Conservation (phyloP, 2,329 filamentous ascomycete genomes). For the Pseudocercospora fuligena region DNA sequence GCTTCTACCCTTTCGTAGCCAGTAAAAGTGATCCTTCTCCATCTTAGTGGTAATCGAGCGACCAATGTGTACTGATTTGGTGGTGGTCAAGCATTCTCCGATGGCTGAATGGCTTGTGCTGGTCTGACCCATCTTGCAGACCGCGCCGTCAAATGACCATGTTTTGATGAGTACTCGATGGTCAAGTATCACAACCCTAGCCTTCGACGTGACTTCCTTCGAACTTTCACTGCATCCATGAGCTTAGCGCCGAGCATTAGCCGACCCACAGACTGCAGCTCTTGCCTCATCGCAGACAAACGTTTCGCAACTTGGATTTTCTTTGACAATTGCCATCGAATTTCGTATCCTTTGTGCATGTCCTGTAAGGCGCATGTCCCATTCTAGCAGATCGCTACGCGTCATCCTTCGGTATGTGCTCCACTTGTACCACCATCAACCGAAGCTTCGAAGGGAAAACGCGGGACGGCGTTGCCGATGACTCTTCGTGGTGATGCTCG, state of each 20-base stretch:
- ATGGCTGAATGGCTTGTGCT: too few species aligned
- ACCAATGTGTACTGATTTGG: too few species aligned
- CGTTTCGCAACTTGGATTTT: background rate
- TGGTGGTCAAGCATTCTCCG: too few species aligned
- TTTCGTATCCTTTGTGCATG: background rate
- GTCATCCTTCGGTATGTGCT: background rate
- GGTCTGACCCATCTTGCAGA: too few species aligned
- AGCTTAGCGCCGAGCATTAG: background rate
- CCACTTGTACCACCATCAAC: background rate
- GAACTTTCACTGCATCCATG: background rate
- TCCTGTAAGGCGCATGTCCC: background rate
- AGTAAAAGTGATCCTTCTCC: too few species aligned
- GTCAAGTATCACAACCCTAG: background rate
- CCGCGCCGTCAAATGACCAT: background rate
- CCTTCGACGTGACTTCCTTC: background rate
- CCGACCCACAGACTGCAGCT: background rate
- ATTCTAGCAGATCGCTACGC: background rate
- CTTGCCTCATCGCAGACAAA: conserved; percentile 3
- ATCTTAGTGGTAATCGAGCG: too few species aligned
- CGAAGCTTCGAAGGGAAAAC: too few species aligned
- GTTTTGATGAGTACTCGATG: background rate
- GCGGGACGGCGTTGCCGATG: too few species aligned
- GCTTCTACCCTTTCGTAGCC: too few species aligned
- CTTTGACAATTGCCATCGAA: background rate
- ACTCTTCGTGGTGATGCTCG: too few species aligned